Conservation (phyloP, 768 basidiomycete species). For the Leccinum arenicola region DNA sequence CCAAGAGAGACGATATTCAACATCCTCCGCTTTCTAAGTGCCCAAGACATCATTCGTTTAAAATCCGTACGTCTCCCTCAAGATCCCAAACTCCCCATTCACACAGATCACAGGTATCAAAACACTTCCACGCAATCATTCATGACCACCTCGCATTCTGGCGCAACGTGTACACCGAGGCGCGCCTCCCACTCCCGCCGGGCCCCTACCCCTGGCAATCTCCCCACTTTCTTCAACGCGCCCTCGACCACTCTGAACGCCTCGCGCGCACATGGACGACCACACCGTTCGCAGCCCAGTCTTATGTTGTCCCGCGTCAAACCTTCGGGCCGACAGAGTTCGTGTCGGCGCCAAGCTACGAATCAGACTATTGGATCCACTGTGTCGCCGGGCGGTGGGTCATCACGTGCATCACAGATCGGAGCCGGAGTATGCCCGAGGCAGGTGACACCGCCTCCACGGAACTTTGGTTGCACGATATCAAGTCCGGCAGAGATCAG, state of each 20-base stretch:
- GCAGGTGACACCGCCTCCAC: too few relatives aligned
- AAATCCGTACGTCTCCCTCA: conserved; percentile 6
- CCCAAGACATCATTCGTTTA: conserved; percentile 16
- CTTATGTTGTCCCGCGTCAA: too few relatives aligned
- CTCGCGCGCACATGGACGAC: conserved; percentile 15
- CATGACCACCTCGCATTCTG: conserved; percentile 9
- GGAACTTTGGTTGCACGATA: background rate
- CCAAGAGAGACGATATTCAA: conserved; percentile 18
- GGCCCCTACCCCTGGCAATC: conserved; percentile 22
- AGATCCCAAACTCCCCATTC: background rate
- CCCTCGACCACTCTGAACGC: conserved; percentile 16
- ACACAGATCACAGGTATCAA: conserved; percentile 16
- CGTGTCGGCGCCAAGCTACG: too few relatives aligned
- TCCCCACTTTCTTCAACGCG: conserved; percentile 9
- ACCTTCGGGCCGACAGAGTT: too few relatives aligned
- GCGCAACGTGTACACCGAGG: conserved; percentile 10
- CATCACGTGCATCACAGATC: background rate
- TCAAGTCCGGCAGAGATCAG: conserved; percentile 12
- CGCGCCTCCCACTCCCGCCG: conserved; percentile 12
- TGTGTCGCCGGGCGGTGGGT: conserved; percentile 21
- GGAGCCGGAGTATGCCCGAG: too few relatives aligned
- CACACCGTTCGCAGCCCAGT: conserved; percentile 1
- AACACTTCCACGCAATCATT: conserved; percentile 9
- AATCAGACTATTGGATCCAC: background rate
- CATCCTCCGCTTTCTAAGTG: conserved; percentile 4